Evolutionary conservation across 1,139 yeast species (phyloP).

Genomic region (Taphrina pruni): DNA sequence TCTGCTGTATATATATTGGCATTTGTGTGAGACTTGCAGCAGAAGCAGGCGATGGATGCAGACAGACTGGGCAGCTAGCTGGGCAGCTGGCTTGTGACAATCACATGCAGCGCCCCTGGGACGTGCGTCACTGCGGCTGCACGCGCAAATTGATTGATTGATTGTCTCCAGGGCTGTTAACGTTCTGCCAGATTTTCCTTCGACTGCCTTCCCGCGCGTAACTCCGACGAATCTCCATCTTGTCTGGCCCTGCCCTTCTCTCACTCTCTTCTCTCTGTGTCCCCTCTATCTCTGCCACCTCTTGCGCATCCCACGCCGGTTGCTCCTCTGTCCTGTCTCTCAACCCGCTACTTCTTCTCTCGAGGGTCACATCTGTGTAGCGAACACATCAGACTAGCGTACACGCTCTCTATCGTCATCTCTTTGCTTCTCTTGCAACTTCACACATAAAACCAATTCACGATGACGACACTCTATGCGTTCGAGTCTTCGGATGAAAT

Average conservation of each 20-base stretch:
- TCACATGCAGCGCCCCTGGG: neutral
- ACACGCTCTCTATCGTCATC: too few species aligned
- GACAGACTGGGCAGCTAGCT: neutral
- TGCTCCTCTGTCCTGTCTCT: too few species aligned
- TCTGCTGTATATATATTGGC: too few species aligned
- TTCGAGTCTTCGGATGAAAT: constrained; percentile 39
- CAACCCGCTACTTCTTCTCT: too few species aligned
- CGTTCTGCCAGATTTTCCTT: neutral
- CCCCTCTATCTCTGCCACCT: neutral
- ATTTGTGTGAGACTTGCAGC: too few species aligned
- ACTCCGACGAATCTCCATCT: too few species aligned
- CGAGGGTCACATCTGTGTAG: too few species aligned
- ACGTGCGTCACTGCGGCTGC: neutral
- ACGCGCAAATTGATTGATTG: neutral
- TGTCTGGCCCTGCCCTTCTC: neutral
- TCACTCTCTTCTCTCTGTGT: neutral
- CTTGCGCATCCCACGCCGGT: neutral
- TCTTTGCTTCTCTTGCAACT: too few species aligned
- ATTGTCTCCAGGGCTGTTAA: neutral
- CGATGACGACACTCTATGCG: constrained; percentile 43
- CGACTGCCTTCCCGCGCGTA: neutral
- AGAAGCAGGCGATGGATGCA: too few species aligned
- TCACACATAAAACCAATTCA: neutral
- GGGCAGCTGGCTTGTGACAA: constrained; percentile 3
- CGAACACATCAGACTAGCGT: too few species aligned